Base-by-base conservation (phyloP, 148 eudicot species). In the Vaccinium darrowii region DNA sequence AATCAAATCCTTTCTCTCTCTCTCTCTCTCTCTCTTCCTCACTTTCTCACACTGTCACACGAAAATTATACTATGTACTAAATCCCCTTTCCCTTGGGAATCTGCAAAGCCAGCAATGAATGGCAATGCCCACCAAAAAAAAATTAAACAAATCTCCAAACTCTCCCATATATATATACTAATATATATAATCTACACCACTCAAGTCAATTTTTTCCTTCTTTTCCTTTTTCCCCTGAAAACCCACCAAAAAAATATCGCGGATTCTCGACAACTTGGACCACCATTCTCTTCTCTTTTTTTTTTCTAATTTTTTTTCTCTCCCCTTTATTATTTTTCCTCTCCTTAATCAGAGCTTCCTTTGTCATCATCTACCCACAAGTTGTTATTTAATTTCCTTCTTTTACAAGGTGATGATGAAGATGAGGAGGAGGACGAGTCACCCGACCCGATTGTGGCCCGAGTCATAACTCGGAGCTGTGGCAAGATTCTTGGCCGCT, bases 351-450 rank as follows among this genome's bases (percentile, higher is more conserved):
- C 90, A 85, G 88, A 92, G 91, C 86, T 88, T 56, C 84, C 88
- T 84, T 87, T 88, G 85, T 94, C 93, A 88, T 96, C 93, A 90
- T 91, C 94, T 85, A 84, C 81, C 95, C 95, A 93, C 83, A 89
- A 84, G 84, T 77, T 84, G 83, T 89, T 88, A 83, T 88, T 89
- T 86, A 95, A 81, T 92, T 82, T 94, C 85, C 98, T 92, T 89
- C 94, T 93, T 86, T 94, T 95, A 78, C 25, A 89, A 81, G 94
- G 89, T 21, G 94, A 85, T 14, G 92, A 87, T 27, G 95, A 91
- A 33, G 97, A 91, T 19, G 91, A 91, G 23, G 92, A 91, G 0
- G 47, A 43, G 67, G 92, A 93, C 60, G 90, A 86, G 73, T 81
- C 86, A 78, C 85, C 85, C 23, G 89, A 84, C 86, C 92, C 89